These are phyloP conservation scores for Pythium aquatile DNA, from an alignment of 352 stramenopile genomes.

Conservation along the genomic window DNA sequence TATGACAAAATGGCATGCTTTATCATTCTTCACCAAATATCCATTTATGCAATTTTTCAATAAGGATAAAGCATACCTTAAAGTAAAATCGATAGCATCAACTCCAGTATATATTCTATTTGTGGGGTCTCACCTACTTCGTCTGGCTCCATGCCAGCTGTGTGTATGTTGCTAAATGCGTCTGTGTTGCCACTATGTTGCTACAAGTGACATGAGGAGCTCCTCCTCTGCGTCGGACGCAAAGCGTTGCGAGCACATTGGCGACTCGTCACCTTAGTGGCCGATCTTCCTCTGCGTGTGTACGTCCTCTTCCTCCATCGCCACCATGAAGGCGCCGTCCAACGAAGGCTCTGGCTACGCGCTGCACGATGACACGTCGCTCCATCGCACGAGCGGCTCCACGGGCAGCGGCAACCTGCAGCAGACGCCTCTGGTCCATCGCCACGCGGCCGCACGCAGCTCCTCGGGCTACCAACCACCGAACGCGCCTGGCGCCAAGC, in stretches of 20 bases:
- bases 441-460: constrained; percentile 18
- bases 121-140: no score
- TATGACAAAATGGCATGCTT: not conserved
- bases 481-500: constrained; percentile 19
- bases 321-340: not conserved
- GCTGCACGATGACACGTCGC: constrained; percentile 22
- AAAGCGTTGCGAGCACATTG: no score
- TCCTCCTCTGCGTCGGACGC: not conserved
- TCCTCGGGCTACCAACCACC: constrained; percentile 24
- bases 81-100: no score
- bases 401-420: not conserved
- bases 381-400: not conserved
- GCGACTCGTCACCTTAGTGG: not conserved
- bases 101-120: no score
- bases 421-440: constrained; percentile 27
- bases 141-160: not conserved
- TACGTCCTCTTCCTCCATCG: not conserved
- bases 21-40: not conserved
- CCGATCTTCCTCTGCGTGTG: not conserved
- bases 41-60: not conserved
- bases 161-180: not conserved
- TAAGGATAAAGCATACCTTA: no score
- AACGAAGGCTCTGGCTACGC: constrained; percentile 16
- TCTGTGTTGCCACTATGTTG: not conserved
- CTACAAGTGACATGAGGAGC: not conserved